Base-by-base conservation (phyloP, 345 rosid species). In the Pseudoturritis turrita region DNA sequence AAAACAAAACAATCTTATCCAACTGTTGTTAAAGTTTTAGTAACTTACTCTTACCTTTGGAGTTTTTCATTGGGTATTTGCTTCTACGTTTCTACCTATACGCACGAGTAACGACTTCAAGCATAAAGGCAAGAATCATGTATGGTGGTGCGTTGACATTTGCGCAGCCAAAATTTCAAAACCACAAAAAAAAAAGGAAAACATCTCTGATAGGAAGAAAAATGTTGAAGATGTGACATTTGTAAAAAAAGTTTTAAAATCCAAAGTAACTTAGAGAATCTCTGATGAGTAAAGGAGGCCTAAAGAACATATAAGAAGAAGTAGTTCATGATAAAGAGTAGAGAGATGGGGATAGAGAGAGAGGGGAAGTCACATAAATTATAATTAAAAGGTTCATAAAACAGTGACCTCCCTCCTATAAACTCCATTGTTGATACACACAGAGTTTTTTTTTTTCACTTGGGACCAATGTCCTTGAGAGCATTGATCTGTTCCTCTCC, bases 401-500 rank as follows among this genome's bases (percentile, higher is more conserved):
- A 51, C 26, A 72, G 39, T 51, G 63, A 62, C 4, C 21, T 63
- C 4, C 44, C 44, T n/a, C 29, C 52, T 37, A 3, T 19, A 25
- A 49, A 39, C 59, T 36, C 50, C 58, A 46, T 37, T 10, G 49
- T 36, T 58, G 50, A 41, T 58, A 35, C 14, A 58, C 18, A 15
- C 5, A 47, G 35, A 33, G 53, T 14, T 29, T 17, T 35, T 44
- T 46, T 17, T 9, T 23, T 10, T 62, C 57, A 63, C 65, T 83
- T 89, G 26, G 96, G 85, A 49, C 92, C 92, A 78, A 87, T 85
- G 71, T 89, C 96, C 81, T 87, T 87, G 10, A 86, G 78, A 51
- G 86, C 84, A 66, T 86, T 79, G 68, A 87, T 87, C 80, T 87
- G 96, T 84, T 89, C 96, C 76, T 89, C 96, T 65, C 96, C 90